A percentile compares a stretch with the other conserved stretches of the same genome.
Conservation (phyloP, 305 asterid genomes). For the Euphrasia arctica region DNA sequence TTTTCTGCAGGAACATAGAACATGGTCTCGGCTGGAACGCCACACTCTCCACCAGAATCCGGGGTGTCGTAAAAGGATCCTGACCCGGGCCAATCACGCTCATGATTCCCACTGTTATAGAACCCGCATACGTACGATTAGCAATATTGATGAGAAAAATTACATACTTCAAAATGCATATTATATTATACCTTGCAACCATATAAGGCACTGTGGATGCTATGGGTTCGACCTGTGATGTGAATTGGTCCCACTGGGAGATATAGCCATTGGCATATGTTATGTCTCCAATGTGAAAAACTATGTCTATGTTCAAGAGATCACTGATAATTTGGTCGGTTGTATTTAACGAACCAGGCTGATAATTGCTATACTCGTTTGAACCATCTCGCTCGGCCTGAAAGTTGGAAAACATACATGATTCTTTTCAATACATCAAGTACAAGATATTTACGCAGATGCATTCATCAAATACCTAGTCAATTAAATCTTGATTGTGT, state of each 20-base stretch:
- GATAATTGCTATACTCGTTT: conserved; percentile 68
- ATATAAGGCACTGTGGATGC: conserved; percentile 72
- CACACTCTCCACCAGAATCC: conserved; percentile 90
- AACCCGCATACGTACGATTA: conserved; percentile 8
- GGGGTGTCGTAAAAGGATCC: conserved; percentile 61
- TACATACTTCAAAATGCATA: background rate
- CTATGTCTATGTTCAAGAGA: conserved; percentile 57
- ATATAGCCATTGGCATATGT: conserved; percentile 72
- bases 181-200: conserved; percentile 57
- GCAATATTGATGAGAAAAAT: conserved; percentile 2
- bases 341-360: conserved; percentile 71
- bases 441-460: background rate
- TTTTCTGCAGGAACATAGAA: conserved; percentile 75
- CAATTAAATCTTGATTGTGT: background rate
- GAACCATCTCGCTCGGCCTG: conserved; percentile 86
- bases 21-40: conserved; percentile 79
- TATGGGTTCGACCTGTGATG: conserved; percentile 75
- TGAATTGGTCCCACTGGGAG: conserved; percentile 89
- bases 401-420: conserved; percentile 24
- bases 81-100: conserved; percentile 72
- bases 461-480: background rate
- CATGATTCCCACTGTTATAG: conserved; percentile 69
- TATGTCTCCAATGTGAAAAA: conserved; percentile 76
- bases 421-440: background rate
- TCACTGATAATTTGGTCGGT: conserved; percentile 68